A percentile compares a stretch with the other conserved stretches of the same genome.
These are phyloP conservation scores for Yamadazyma paraphyllophila DNA, from an alignment of 805 yeast genomes.

Conservation along the genomic window DNA sequence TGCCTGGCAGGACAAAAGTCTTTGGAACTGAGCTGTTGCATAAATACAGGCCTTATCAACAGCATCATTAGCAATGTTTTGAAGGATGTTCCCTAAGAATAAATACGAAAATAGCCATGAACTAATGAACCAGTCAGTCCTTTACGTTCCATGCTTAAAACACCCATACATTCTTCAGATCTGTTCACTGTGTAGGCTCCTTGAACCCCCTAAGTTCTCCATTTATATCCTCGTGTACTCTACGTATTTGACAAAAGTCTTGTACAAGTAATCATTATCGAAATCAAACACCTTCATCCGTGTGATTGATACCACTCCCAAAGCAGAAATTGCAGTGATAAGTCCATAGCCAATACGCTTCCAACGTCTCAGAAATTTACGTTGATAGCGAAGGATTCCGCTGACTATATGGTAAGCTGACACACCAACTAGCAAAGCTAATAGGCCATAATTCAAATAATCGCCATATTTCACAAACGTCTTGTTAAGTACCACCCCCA, in stretches of 20 bases:
- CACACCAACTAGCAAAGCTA: conserved; percentile 16
- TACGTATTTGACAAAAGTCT: conserved; percentile 30
- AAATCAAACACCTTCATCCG: conserved; percentile 22
- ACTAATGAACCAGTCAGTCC: no score
- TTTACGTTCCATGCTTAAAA: no score
- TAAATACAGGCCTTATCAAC: no score
- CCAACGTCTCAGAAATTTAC: conserved; percentile 36
- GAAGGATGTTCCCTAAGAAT: no score
- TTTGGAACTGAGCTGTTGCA: no score
- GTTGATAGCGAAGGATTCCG: conserved; percentile 51
- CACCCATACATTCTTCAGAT: no score
- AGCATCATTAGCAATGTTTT: no score
- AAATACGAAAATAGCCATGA: no score
- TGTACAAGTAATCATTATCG: conserved; percentile 16
- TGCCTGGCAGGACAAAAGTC: no score
- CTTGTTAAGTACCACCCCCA: conserved; percentile 21
- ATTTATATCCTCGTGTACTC: conserved; percentile 8
- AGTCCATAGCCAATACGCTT: conserved; percentile 45
- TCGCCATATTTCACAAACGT: conserved; percentile 21
- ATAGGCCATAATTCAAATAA: conserved; percentile 25
- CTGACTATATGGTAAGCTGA: conserved; percentile 51
- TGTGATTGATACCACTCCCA: conserved; percentile 37
- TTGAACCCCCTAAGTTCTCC: not conserved
- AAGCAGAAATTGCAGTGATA: conserved; percentile 33
- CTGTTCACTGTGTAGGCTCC: not conserved